phyloP scores from a whole-genome alignment of 441 rosid genomes.

The Brassica balearica region DNA sequence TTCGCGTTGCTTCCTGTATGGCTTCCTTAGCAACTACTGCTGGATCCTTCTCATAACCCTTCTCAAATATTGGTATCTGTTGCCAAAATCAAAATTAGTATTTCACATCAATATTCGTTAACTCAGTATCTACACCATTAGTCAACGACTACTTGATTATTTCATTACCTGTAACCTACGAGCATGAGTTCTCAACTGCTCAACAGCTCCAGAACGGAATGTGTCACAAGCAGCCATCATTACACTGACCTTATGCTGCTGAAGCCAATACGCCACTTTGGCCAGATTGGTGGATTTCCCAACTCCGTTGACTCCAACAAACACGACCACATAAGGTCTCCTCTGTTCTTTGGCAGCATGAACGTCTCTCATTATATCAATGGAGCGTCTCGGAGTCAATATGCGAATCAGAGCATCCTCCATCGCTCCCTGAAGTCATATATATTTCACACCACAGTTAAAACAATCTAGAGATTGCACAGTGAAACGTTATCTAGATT shows the following conservation, averaged over 20 bases:
- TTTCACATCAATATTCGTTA: neutral
- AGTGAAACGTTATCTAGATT: slow-evolving; percentile 8
- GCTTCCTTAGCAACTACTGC: slow-evolving; percentile 99
- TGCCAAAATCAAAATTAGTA: slow-evolving; percentile 17
- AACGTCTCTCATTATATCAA: slow-evolving; percentile 93
- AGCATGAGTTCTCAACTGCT: slow-evolving; percentile 95
- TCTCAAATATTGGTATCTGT: slow-evolving; percentile 94
- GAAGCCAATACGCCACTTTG: slow-evolving; percentile 99
- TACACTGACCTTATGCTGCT: slow-evolving; percentile 84
- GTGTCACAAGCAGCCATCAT: slow-evolving; percentile 99
- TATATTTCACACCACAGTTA: slow-evolving; percentile 26
- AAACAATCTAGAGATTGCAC: slow-evolving; percentile 1
- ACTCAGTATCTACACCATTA: neutral
- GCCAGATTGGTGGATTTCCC: slow-evolving; percentile 98
- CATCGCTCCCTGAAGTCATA: slow-evolving; percentile 86
- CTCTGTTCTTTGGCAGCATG: slow-evolving; percentile 87
- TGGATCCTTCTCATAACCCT: slow-evolving; percentile 98
- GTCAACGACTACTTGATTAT: neutral
- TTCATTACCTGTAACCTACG: slow-evolving; percentile 85
- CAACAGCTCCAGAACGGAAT: slow-evolving; percentile 98
- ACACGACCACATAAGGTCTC: slow-evolving; percentile 63
- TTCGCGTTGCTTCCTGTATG: slow-evolving; percentile 83
- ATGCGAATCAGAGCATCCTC: slow-evolving; percentile 97
- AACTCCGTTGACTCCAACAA: slow-evolving; percentile 98
- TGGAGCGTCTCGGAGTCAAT: slow-evolving; percentile 93